Evolutionary conservation across 495 filamentous ascomycete genomes (phyloP), one percentile per base, ranked within the genome.

Genomic region (Monascus purpureus): DNA sequence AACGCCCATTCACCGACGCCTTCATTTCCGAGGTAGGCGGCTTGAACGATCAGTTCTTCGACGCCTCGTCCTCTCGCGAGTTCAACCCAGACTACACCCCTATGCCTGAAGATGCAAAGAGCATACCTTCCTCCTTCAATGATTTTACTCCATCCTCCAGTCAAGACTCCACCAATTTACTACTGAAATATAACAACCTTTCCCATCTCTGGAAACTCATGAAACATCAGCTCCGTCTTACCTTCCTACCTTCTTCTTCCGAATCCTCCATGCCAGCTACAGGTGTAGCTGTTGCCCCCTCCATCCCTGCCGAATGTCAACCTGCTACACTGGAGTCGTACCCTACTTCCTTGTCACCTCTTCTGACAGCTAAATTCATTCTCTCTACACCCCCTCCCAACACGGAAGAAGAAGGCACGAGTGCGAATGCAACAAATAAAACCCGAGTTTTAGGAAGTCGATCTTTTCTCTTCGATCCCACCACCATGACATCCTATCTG

Each of bases 21-120:
- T 93, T 96, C 53, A 75, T 94, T 37, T 68, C 69, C 1, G 78
- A 94, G 50, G 70, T 96, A 2, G 77, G 70, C 19, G 62, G 55
- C 1, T 52, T 93, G 0, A 75, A 82, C 39, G 68, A 77, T 19
- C 65, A 75, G 33, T 65, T 62, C 34, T 56, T 58, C 27, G 62
- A 64, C 31, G 49, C 53, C 2, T 27, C 51, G 1, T 53, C 53
- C 1, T 56, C 54, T 0, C 36, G 49, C 31, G 52, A 55, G 22
- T 36, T 44, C 20, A 52, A 61, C 25, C 37, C 53, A 1, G 46
- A 45, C 17, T 46, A 48, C 33, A 40, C 42, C 15, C 42, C 43
- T 19, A 52, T 40, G 13, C 51, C 49, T 8, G 51, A 59, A 29
- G 52, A 53, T 29, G 45, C 39, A 8, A 14, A 30, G 15, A 35